A percentile compares a stretch with the other conserved stretches of the same genome.
Evolutionary conservation across 2,329 filamentous ascomycete genomes (phyloP).

Genomic region (Cladobotryum protrusum): DNA sequence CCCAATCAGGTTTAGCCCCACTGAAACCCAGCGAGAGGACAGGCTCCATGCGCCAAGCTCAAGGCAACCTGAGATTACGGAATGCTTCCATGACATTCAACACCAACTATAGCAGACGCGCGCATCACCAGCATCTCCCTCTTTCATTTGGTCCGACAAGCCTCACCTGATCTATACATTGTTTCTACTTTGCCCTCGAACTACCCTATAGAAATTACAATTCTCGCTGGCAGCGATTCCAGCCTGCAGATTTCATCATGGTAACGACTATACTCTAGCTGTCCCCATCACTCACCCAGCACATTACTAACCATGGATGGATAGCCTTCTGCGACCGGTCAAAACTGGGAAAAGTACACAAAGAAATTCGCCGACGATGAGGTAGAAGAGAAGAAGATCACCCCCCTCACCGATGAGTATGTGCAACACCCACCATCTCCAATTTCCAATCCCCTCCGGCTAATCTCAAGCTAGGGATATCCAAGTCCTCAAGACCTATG

Average conservation of each 20-base stretch:
- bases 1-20: slow-evolving; percentile 20
- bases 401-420: slow-evolving; percentile 91
- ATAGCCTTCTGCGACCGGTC: slow-evolving; percentile 88
- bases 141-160: neutral
- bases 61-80: slow-evolving; percentile 37
- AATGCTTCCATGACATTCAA: slow-evolving; percentile 31
- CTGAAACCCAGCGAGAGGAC: slow-evolving; percentile 13
- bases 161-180: neutral
- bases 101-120: slow-evolving; percentile 18
- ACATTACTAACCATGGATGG: slow-evolving; percentile 25
- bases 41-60: slow-evolving; percentile 30
- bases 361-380: slow-evolving; percentile 97
- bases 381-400: slow-evolving; percentile 99
- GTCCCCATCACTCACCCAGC: slow-evolving; percentile 4
- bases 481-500: slow-evolving; percentile 98
- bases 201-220: neutral
- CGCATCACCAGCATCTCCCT: neutral
- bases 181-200: neutral
- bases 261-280: slow-evolving; percentile 21
- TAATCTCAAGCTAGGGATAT: slow-evolving; percentile 66
- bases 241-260: slow-evolving; percentile 28
- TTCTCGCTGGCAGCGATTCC: neutral
- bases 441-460: slow-evolving; percentile 11
- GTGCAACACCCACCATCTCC: slow-evolving; percentile 28
- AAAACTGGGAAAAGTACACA: slow-evolving; percentile 97